Conservation (phyloP, 2,329 filamentous ascomycete species). For the Phyllosticta citribraziliensis region DNA sequence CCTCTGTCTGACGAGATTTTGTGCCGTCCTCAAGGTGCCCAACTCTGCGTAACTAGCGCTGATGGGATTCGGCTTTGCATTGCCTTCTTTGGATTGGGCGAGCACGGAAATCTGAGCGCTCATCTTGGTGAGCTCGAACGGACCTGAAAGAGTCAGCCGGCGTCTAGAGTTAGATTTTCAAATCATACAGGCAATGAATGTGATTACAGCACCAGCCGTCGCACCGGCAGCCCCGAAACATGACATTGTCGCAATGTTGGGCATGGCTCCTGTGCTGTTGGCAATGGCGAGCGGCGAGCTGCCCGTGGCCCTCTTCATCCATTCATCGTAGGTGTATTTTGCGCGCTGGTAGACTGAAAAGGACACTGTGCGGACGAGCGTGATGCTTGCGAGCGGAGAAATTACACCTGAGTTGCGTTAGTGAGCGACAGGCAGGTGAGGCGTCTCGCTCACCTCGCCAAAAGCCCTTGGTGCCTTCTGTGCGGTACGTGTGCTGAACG, state of each 20-base stretch:
- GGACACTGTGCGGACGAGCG: slow-evolving; percentile 65
- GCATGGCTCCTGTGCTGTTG: slow-evolving; percentile 59
- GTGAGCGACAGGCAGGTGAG: slow-evolving; percentile 10
- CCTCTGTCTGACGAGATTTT: slow-evolving; percentile 65
- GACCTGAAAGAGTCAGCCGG: slow-evolving; percentile 38
- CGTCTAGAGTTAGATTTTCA: slow-evolving; percentile 8
- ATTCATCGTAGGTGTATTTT: slow-evolving; percentile 63
- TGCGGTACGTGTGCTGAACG: slow-evolving; percentile 61
- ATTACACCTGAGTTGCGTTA: slow-evolving; percentile 48
- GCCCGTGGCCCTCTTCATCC: slow-evolving; percentile 54
- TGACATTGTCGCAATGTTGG: slow-evolving; percentile 60
- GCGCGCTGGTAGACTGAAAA: slow-evolving; percentile 72
- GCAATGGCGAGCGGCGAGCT: slow-evolving; percentile 65
- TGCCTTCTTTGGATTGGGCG: slow-evolving; percentile 47
- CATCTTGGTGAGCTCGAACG: slow-evolving; percentile 83
- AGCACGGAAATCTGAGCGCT: slow-evolving; percentile 77
- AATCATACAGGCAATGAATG: slow-evolving; percentile 59
- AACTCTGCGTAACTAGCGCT: slow-evolving; percentile 62
- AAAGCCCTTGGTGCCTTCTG: slow-evolving; percentile 40
- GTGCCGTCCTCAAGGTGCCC: slow-evolving; percentile 65
- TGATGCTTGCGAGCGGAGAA: slow-evolving; percentile 71
- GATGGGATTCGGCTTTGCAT: slow-evolving; percentile 25
- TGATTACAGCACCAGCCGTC: slow-evolving; percentile 69
- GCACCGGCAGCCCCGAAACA: slow-evolving; percentile 73
- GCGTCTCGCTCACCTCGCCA: slow-evolving; percentile 39